Conservation (phyloP, 2,329 filamentous ascomycete genomes). For the Nigrospora oryzae region DNA sequence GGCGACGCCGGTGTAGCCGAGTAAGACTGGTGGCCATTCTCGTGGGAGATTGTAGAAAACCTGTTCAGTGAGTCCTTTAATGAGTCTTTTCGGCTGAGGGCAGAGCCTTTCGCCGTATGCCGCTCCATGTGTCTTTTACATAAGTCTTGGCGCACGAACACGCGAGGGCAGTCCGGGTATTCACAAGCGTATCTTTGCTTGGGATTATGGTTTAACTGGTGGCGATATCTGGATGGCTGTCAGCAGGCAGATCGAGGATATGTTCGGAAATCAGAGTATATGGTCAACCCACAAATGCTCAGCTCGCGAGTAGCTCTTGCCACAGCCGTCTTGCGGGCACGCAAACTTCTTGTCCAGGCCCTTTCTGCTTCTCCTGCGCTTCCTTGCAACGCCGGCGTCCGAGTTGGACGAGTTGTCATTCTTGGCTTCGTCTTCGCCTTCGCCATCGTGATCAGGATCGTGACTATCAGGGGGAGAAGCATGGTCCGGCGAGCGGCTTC, state of each 20-base stretch:
- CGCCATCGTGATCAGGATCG: slow-evolving; percentile 13
- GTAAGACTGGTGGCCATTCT: neutral
- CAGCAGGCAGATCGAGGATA: slow-evolving; percentile 9
- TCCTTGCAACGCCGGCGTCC: slow-evolving; percentile 40
- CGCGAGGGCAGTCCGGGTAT: slow-evolving; percentile 80
- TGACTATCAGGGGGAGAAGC: neutral
- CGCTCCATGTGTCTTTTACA: slow-evolving; percentile 78
- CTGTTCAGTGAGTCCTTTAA: slow-evolving; percentile 47
- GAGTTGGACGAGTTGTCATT: slow-evolving; percentile 43
- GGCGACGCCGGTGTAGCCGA: slow-evolving; percentile 36
- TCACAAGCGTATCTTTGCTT: slow-evolving; percentile 94
- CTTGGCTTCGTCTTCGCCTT: slow-evolving; percentile 26
- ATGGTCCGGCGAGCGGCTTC: neutral
- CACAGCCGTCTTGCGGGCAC: slow-evolving; percentile 79
- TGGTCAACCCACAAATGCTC: slow-evolving; percentile 71
- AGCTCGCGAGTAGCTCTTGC: slow-evolving; percentile 92
- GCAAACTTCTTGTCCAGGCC: slow-evolving; percentile 75
- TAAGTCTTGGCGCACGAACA: slow-evolving; percentile 89
- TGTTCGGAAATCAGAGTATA: neutral
- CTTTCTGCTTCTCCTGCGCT: slow-evolving; percentile 66
- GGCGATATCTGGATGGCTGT: slow-evolving; percentile 54
- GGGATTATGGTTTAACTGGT: slow-evolving; percentile 91
- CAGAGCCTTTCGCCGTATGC: slow-evolving; percentile 71
- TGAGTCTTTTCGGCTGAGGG: slow-evolving; percentile 66
- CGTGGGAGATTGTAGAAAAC: neutral